These are phyloP conservation scores for Malassezia pachydermatis DNA, from an alignment of 1,284 basidiomycete species.

Conservation along the genomic window DNA sequence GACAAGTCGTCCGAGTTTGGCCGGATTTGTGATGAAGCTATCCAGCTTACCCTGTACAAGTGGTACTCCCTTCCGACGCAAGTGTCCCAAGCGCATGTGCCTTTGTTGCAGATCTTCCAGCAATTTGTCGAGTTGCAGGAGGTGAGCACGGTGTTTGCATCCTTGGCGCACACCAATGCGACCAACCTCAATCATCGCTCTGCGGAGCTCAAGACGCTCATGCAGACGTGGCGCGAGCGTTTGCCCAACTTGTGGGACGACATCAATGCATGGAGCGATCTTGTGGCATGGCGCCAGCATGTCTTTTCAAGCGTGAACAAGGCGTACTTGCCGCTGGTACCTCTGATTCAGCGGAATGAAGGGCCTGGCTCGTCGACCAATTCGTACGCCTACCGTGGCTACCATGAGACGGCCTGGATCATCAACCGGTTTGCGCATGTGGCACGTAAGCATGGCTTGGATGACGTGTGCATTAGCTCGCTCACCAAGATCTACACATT, in stretches of 20 bases:
- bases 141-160: slow-evolving; percentile 68
- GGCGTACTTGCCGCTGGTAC: slow-evolving; percentile 73
- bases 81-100: slow-evolving; percentile 83
- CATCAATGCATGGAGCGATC: slow-evolving; percentile 96
- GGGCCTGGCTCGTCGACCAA: slow-evolving; percentile 52
- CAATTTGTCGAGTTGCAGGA: slow-evolving; percentile 97
- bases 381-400: slow-evolving; percentile 93
- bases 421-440: slow-evolving; percentile 99
- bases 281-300: slow-evolving; percentile 94
- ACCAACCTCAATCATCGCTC: slow-evolving; percentile 89
- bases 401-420: slow-evolving; percentile 99
- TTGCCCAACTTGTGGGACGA: slow-evolving; percentile 93
- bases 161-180: slow-evolving; percentile 73
- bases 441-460: slow-evolving; percentile 87
- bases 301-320: slow-evolving; percentile 87
- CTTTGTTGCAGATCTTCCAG: slow-evolving; percentile 92
- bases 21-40: slow-evolving; percentile 80
- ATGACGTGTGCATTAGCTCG: slow-evolving; percentile 89
- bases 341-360: slow-evolving; percentile 50
- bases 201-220: slow-evolving; percentile 69
- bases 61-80: slow-evolving; percentile 81
- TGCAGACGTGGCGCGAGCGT: slow-evolving; percentile 77
- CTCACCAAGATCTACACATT: slow-evolving; percentile 96
- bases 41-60: slow-evolving; percentile 90
- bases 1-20: slow-evolving; percentile 42